A percentile compares a stretch with the other conserved stretches of the same genome.
These are phyloP conservation scores for Verruconis gallopava DNA, from an alignment of 2,329 filamentous ascomycete species.

Conservation along the genomic window DNA sequence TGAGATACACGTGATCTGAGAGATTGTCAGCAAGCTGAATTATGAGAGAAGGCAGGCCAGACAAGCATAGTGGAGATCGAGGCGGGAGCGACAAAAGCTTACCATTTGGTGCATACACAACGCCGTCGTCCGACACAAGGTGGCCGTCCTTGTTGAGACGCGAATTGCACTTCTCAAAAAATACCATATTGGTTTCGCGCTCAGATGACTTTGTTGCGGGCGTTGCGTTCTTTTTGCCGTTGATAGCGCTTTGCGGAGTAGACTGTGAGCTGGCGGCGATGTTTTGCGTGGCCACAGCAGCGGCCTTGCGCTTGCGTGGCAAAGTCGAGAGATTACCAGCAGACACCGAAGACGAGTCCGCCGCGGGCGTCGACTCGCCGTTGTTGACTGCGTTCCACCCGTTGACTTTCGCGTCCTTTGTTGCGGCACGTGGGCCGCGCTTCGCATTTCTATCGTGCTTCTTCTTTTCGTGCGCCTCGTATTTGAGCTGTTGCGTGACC, in stretches of 20 bases:
- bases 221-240: neutral
- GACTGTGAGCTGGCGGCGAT: conserved; percentile 13
- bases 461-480: neutral
- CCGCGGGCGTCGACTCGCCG: conserved; percentile 1
- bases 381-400: conserved; percentile 8
- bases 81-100: conserved; percentile 24
- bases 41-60: too few relatives aligned
- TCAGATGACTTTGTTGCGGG: conserved; percentile 13
- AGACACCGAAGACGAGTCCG: neutral
- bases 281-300: conserved; percentile 11
- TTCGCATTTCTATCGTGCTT: neutral
- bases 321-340: conserved; percentile 40
- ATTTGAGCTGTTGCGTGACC: neutral
- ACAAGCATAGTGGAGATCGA: conserved; percentile 13
- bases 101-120: conserved; percentile 75
- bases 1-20: conserved; percentile 78
- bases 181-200: conserved; percentile 74
- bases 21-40: conserved; percentile 12
- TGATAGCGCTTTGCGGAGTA: conserved; percentile 13
- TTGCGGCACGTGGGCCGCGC: neutral
- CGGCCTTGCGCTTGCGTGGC: conserved; percentile 11
- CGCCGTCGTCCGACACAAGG: conserved; percentile 83
- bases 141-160: conserved; percentile 57
- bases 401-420: neutral
- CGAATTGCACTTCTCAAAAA: conserved; percentile 60